A percentile compares a stretch with the other conserved stretches of the same genome.
These are phyloP conservation scores for Leccinum sublutescens DNA, from an alignment of 768 basidiomycete genomes.

Conservation along the genomic window DNA sequence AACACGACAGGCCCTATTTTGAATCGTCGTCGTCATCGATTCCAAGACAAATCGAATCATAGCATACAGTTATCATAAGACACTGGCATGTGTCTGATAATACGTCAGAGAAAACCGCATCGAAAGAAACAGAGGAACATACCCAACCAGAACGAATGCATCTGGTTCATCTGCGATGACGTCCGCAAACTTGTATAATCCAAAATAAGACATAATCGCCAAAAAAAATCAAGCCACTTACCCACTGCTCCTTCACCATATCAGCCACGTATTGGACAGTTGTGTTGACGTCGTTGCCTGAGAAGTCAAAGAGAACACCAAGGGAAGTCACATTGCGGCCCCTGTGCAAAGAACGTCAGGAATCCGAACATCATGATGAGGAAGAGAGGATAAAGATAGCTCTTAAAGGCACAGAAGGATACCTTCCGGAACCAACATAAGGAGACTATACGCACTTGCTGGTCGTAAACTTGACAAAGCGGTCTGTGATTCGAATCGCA, in stretches of 20 bases:
- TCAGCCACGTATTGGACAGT: slow-evolving; percentile 69
- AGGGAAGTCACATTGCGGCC: slow-evolving; percentile 76
- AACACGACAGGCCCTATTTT: slow-evolving; percentile 67
- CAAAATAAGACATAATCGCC: neutral
- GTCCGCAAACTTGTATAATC: slow-evolving; percentile 56
- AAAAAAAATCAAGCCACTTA: slow-evolving; percentile 25
- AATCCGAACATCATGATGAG: neutral
- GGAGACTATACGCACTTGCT: slow-evolving; percentile 48
- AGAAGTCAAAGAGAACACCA: slow-evolving; percentile 78
- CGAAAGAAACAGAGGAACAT: slow-evolving; percentile 15
- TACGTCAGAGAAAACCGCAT: neutral
- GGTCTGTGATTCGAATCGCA: slow-evolving; percentile 37
- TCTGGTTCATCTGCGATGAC: slow-evolving; percentile 82
- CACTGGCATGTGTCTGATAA: slow-evolving; percentile 80
- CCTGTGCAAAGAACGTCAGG: slow-evolving; percentile 24
- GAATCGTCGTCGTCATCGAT: neutral
- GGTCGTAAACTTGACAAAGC: slow-evolving; percentile 73
- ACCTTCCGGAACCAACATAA: neutral
- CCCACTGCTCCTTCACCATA: slow-evolving; percentile 83
- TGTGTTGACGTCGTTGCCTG: slow-evolving; percentile 65
- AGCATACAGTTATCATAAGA: slow-evolving; percentile 60
- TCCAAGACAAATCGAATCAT: neutral
- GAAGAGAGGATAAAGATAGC: neutral
- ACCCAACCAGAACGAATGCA: slow-evolving; percentile 74
- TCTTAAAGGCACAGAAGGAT: no score